Evolutionary conservation across 2,329 filamentous ascomycete genomes (phyloP).

Genomic region (Pleoardoris graminearum): DNA sequence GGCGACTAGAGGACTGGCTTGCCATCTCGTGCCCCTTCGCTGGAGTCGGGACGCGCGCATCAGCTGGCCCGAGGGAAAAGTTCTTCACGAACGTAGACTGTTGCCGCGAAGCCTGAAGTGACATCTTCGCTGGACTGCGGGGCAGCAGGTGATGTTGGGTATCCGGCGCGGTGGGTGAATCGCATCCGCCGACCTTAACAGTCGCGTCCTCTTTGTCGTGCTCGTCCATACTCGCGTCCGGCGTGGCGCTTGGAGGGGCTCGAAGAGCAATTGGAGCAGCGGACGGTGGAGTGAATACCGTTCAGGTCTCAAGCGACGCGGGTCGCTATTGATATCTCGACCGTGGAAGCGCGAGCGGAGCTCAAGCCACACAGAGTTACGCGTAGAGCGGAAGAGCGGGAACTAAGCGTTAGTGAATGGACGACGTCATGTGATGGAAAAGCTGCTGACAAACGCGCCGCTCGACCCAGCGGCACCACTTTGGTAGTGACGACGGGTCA

Average conservation of each 20-base stretch:
- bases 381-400: neutral
- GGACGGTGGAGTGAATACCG: neutral
- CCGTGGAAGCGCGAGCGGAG: neutral
- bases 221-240: neutral
- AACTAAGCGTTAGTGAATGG: constrained; percentile 4
- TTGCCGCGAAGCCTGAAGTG: neutral
- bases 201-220: neutral
- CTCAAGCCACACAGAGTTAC: neutral
- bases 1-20: neutral
- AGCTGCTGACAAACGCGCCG: neutral
- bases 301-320: neutral
- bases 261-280: neutral
- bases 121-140: neutral
- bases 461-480: no score
- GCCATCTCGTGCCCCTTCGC: neutral
- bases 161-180: neutral
- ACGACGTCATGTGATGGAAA: neutral
- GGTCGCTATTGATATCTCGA: neutral
- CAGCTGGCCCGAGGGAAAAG: neutral
- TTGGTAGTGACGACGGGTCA: neutral
- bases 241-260: neutral
- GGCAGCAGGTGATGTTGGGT: neutral
- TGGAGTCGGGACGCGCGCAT: neutral
- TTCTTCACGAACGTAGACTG: neutral
- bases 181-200: neutral